Evolutionary conservation across 2,329 filamentous ascomycete genomes (phyloP), one percentile per base, ranked within the genome.

Genomic region (Ilyonectria robusta): DNA sequence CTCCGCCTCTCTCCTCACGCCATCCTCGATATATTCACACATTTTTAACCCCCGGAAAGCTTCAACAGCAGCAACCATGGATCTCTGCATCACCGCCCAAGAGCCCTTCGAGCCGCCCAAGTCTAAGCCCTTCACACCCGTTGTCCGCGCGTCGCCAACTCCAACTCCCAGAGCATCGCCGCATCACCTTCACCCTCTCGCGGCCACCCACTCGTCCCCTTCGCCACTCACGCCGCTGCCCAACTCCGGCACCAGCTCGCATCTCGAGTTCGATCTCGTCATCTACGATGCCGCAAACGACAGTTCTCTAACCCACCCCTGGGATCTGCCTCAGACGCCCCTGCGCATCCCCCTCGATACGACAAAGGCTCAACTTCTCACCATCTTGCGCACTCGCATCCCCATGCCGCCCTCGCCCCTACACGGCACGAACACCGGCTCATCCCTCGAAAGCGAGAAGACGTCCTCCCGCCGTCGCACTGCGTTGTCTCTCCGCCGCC

Each of bases 81-180:
- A 76, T 46, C 67, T 76, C 29, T 75, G 73, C 59, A 76, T 76
- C 61, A 76, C 74, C 8, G 74, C 74, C 6, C 48, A 75, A 26
- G 72, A 76, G 19, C 74, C 74, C n/a, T 76, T 76, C 40, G 55
- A 68, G 21, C 72, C 72, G 11, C 65, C 54, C 37, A 67, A 65
- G 19, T 29, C 59, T 10, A 75, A 61, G 10, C 67, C 67, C 48
- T 65, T 69, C 26, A 37, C 55, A 8, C 62, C 72, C 13, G 62
- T 74, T 13, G 42, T 62, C 8, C 29, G 40, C 19, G 47, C 72
- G 35, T 40, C 51, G 42, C 31, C 59, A 2, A 44, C 48, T 6
- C 48, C 65, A n/a, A 50, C 60, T 19, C 29, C 47, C 13, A 40
- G 46, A n/a, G 42, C 55, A 17, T 64, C 61, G 42, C 64, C 59